Evolutionary conservation across 306 rosid species (phyloP), one percentile per base, ranked within the genome.

Genomic region (Begonia masoniana): DNA sequence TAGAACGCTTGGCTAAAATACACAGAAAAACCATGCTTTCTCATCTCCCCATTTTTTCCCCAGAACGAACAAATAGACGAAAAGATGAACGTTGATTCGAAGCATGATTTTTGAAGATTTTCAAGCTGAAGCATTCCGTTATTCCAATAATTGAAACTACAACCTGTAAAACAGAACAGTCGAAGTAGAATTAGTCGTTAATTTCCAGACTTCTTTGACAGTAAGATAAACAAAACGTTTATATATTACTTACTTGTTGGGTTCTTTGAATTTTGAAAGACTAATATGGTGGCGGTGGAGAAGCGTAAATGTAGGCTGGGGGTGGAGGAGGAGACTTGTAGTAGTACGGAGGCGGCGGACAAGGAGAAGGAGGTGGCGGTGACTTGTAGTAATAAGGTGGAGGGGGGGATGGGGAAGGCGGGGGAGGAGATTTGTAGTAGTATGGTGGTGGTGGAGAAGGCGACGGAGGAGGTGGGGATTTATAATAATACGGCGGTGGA

Each of bases 231-330:
- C 6, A 26, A 26, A 26, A 26, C 6, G 35, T 3, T 26, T 26
- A 6, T 26, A 3, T 26, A 26, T 43, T 43, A 43, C 48, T 43
- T 43, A 43, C 48, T 10, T 11, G 13, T 1, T 43, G 2, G 48
- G 13, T 43, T 2, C n/a, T 43, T 43, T 43, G 48, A 43, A 13
- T 10, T 43, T 10, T 43, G 12, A 2, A 13, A 43, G 48, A 10
- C n/a, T 43, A 43, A 10, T 43, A 13, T 43, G 48, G 48, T 43
- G 48, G 48, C n/a, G 48, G 48, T 43, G 48, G 48, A 43, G 48
- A 43, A 10, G 48, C 48, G n/a, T 43, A 43, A 43, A 43, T 43
- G 48, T 43, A 43, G 35, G 35, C 6, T 43, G 12, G 12, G 12
- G 48, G 48, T 43, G 48, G 48, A 43, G 48, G 48, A 10, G 48